These are phyloP conservation scores for Paxillus rubicundulus DNA, from an alignment of 768 basidiomycete genomes.

Conservation along the genomic window DNA sequence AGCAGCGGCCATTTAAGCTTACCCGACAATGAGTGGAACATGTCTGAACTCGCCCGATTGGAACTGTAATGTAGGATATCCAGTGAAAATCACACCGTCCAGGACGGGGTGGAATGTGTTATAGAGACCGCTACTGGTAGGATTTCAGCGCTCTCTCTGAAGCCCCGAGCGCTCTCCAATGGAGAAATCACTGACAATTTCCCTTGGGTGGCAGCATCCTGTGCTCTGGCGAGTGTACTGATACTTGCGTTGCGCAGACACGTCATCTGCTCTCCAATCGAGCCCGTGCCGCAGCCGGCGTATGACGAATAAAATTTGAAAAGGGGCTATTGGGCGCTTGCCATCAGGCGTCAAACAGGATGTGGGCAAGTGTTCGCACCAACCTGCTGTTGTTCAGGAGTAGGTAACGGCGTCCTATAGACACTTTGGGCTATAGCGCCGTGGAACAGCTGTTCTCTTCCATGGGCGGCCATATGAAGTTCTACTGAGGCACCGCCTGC, in stretches of 20 bases:
- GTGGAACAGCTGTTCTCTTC: constrained; percentile 42
- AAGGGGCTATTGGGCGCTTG: constrained; percentile 36
- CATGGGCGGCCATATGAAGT: constrained; percentile 53
- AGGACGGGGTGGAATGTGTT: constrained; percentile 51
- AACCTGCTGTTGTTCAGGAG: constrained; percentile 52
- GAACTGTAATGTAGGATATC: constrained; percentile 49
- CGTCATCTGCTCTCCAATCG: constrained; percentile 35
- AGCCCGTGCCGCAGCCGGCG: constrained; percentile 48
- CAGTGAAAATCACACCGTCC: constrained; percentile 50
- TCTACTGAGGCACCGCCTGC: constrained; percentile 56
- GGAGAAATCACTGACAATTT: constrained; percentile 38
- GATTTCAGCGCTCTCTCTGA: constrained; percentile 1
- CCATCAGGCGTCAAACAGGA: background rate
- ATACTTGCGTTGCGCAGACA: constrained; percentile 52
- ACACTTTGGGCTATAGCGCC: constrained; percentile 64
- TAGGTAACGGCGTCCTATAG: constrained; percentile 49
- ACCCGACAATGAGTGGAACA: constrained; percentile 64
- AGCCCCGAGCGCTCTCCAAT: background rate
- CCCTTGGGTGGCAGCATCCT: constrained; percentile 44
- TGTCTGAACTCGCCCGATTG: constrained; percentile 42
- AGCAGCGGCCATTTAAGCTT: constrained; percentile 14
- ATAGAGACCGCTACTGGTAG: constrained; percentile 40
- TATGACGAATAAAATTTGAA: constrained; percentile 50
- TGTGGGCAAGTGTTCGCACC: constrained; percentile 6
- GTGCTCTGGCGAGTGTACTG: constrained; percentile 51